Evolutionary conservation across 768 basidiomycete species (phyloP), one percentile per base, ranked within the genome.

Genomic region (Pluteus cervinus): DNA sequence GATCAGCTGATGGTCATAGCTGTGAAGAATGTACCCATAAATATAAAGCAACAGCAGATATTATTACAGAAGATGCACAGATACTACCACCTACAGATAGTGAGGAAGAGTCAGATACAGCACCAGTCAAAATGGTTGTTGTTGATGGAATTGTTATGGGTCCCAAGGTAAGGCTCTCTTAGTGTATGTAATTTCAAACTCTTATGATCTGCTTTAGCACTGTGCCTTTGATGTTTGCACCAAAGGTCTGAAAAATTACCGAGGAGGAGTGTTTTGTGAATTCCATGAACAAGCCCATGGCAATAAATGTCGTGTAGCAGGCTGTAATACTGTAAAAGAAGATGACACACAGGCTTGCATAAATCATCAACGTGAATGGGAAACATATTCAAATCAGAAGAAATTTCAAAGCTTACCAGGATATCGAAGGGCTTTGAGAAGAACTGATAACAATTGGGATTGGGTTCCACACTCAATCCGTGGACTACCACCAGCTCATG

Each of bases 11-110:
- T 17, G 24, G 24, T 5, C 36, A 37, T 37, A 15, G 26, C 6
- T 37, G 36, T 17, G 7, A 26, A 4, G 36, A 37, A 29, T 37
- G 36, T 20, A 37, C 36, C 10, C 36, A 37, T 10, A 37, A 18
- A 18, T 37, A 31, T 18, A 31, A n/a, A n/a, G n/a, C 14, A n/a
- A 6, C 30, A 15, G 30, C 30, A 31, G 30, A 31, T 31, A 18
- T n/a, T 5, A 31, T 31, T 31, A 6, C 14, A 37, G 21, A n/a
- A 15, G 17, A 11, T 24, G 29, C 15, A 24, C 16, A 16, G 24
- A 24, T 6, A 5, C 22, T 16, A 15, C 2, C 24, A 36, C 17
- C 15, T 5, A 25, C 12, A 23, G 24, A 36, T 16, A 26, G 20
- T 12, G 5, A 7, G 15, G 22, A 23, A 24, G 24, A 23, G 14